These are phyloP conservation scores for Pichia norvegensis DNA, from an alignment of 1,139 yeast genomes.

Conservation along the genomic window DNA sequence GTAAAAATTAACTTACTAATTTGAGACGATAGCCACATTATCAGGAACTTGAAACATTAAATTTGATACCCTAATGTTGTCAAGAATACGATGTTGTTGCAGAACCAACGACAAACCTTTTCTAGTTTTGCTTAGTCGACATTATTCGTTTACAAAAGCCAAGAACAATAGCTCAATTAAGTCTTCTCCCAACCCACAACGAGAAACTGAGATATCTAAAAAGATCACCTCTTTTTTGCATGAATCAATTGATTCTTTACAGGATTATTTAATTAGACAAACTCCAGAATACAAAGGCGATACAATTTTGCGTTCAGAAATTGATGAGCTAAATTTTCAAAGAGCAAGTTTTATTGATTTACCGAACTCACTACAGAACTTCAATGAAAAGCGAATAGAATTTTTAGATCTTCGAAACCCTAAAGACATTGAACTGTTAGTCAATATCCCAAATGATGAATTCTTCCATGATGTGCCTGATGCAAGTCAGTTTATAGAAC, in stretches of 20 bases:
- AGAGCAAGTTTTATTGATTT: not conserved
- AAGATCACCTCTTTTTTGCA: not conserved
- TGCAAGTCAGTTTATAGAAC: slow-evolving; percentile 5
- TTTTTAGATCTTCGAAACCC: slow-evolving; percentile 8
- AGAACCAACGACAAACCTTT: not conserved
- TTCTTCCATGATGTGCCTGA: slow-evolving; percentile 5
- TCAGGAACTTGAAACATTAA: not conserved
- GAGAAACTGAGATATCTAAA: not conserved
- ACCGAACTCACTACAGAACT: not conserved
- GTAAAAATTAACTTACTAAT: no score
- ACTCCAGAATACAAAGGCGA: not conserved
- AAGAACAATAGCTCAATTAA: not conserved
- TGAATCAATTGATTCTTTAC: slow-evolving; percentile 9
- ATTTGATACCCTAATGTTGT: not conserved
- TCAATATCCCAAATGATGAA: not conserved
- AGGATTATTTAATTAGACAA: slow-evolving; percentile 12
- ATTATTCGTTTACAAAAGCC: not conserved
- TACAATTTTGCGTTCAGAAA: not conserved
- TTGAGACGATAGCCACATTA: not conserved
- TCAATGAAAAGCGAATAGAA: slow-evolving; percentile 5
- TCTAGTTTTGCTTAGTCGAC: not conserved
- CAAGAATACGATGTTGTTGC: not conserved
- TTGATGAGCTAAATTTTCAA: not conserved
- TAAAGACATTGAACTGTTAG: slow-evolving; percentile 5
- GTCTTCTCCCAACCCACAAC: not conserved